These are phyloP conservation scores for Cutaneotrichosporon cutaneum DNA, from an alignment of 1,284 basidiomycete species.

Conservation along the genomic window DNA sequence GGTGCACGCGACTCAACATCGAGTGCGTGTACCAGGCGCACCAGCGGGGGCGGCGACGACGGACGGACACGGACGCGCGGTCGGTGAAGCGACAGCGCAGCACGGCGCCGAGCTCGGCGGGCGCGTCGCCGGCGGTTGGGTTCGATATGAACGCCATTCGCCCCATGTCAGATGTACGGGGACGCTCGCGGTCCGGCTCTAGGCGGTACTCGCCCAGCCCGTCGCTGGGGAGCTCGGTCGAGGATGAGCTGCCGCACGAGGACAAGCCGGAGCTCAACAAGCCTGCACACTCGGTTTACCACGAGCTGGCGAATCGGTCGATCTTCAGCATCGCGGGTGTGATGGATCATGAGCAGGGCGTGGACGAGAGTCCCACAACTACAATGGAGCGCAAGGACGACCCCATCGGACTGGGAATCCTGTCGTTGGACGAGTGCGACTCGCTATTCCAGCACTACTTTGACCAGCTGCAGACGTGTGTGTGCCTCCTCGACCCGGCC, in stretches of 20 bases:
- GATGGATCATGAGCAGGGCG: slow-evolving; percentile 20
- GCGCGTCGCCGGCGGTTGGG: background rate
- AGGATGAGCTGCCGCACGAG: background rate
- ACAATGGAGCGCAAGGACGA: slow-evolving; percentile 16
- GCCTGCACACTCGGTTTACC: slow-evolving; percentile 27
- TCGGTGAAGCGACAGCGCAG: background rate
- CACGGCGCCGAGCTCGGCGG: background rate
- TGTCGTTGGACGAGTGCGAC: slow-evolving; percentile 27
- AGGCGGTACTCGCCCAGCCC: background rate
- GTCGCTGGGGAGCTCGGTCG: background rate
- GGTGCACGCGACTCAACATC: slow-evolving; percentile 24
- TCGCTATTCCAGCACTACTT: slow-evolving; percentile 30
- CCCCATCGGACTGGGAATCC: slow-evolving; percentile 20
- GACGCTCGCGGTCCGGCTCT: background rate
- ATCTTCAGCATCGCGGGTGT: slow-evolving; percentile 29
- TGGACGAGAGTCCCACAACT: background rate
- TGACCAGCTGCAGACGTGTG: slow-evolving; percentile 30
- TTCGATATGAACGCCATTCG: slow-evolving; percentile 1
- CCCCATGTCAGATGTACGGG: background rate
- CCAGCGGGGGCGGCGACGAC: slow-evolving; percentile 23
- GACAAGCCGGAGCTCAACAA: slow-evolving; percentile 11
- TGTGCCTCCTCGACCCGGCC: slow-evolving; percentile 27
- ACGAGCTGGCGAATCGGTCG: slow-evolving; percentile 25
- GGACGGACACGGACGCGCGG: background rate
- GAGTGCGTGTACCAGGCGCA: slow-evolving; percentile 25